Evolutionary conservation across 768 basidiomycete species (phyloP).

Genomic region (Trametes elegans): DNA sequence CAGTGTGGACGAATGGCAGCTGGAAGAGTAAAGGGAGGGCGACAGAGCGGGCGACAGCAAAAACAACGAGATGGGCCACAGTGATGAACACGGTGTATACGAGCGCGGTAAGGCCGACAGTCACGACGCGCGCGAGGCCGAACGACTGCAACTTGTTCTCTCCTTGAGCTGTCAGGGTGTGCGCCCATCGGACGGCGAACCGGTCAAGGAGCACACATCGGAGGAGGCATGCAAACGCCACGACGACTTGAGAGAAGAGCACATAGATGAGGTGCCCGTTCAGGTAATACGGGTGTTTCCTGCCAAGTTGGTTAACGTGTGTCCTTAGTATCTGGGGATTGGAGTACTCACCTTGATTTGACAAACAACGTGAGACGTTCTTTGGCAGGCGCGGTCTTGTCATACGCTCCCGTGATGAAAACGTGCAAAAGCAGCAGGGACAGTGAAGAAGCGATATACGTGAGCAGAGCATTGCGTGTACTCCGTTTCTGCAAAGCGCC

Average conservation of each 20-base stretch:
- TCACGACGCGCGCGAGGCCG: conserved; percentile 22
- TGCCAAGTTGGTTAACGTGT: conserved; percentile 25
- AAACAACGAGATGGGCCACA: conserved; percentile 43
- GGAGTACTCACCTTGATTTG: conserved; percentile 54
- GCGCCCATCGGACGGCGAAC: conserved; percentile 38
- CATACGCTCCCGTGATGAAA: conserved; percentile 35
- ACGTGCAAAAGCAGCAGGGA: conserved; percentile 44
- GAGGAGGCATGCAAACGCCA: conserved; percentile 47
- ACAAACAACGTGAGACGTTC: conserved; percentile 55
- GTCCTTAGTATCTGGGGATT: background rate
- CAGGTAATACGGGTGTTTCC: conserved; percentile 73
- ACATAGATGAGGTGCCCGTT: conserved; percentile 69
- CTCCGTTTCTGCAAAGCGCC: conserved; percentile 45
- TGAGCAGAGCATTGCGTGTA: conserved; percentile 43
- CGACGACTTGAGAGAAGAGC: conserved; percentile 47
- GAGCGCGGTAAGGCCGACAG: conserved; percentile 9
- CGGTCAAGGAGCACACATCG: conserved; percentile 66
- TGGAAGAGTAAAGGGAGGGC: conserved; percentile 53
- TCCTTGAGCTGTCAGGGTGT: background rate
- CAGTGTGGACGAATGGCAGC: conserved; percentile 48
- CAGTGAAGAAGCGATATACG: conserved; percentile 49
- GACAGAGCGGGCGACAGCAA: conserved; percentile 45
- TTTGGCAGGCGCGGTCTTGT: conserved; percentile 33
- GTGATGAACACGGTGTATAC: conserved; percentile 33
- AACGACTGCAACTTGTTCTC: conserved; percentile 9